Percentiles rank a stretch among this genome's conserved stretches.
These are phyloP conservation scores for Pichia thaimueangensis DNA, from an alignment of 805 yeast genomes.

Conservation along the genomic window DNA sequence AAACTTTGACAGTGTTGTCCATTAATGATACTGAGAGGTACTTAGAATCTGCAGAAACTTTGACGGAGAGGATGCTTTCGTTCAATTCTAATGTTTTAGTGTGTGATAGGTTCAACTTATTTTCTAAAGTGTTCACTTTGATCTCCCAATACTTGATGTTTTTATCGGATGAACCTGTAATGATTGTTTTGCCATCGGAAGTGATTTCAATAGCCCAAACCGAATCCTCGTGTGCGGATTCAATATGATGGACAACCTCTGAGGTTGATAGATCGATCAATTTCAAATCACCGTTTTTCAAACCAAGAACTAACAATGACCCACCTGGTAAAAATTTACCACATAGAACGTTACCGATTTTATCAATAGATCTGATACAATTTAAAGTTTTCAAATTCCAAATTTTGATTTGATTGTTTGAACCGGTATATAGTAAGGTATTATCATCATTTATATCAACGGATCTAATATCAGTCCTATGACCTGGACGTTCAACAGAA, in stretches of 20 bases:
- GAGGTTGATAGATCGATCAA: constrained; percentile 84
- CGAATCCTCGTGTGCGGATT: constrained; percentile 68
- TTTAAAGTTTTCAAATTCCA: constrained; percentile 74
- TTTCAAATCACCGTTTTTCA: constrained; percentile 79
- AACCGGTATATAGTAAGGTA: constrained; percentile 77
- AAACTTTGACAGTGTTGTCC: constrained; percentile 94
- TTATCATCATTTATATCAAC: constrained; percentile 78
- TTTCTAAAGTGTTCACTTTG: constrained; percentile 54
- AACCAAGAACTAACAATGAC: constrained; percentile 76
- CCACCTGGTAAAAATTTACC: constrained; percentile 89
- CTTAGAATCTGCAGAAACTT: constrained; percentile 72
- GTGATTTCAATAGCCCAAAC: constrained; percentile 89
- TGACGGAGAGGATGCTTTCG: constrained; percentile 80
- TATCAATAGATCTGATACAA: constrained; percentile 78
- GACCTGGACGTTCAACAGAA: constrained; percentile 73
- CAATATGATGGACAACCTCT: constrained; percentile 59
- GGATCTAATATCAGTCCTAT: constrained; percentile 82
- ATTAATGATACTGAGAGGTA: constrained; percentile 76
- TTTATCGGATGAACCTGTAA: constrained; percentile 94
- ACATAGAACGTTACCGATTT: constrained; percentile 77
- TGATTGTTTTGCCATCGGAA: constrained; percentile 74
- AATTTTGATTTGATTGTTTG: constrained; percentile 81
- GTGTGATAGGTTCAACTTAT: constrained; percentile 57
- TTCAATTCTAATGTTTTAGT: constrained; percentile 75
- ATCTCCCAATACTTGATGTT: constrained; percentile 86